Percentiles rank a stretch among this genome's conserved stretches.
Conservation (phyloP, 768 basidiomycete species). For the Terana coerulea region DNA sequence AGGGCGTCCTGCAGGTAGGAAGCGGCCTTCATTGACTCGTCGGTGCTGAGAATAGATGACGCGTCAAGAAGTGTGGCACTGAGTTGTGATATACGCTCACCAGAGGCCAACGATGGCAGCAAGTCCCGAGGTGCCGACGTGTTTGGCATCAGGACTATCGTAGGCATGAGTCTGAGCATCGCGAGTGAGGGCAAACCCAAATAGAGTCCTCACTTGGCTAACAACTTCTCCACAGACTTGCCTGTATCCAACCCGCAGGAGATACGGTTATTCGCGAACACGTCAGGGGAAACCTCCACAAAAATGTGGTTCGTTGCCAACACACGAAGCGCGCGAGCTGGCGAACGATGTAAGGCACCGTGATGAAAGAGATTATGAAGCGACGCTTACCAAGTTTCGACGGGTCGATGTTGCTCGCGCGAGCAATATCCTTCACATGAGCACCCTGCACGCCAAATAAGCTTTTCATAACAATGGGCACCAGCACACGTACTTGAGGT, state of each 20-base stretch:
- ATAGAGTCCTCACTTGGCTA: neutral
- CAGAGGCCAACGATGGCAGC: constrained; percentile 6
- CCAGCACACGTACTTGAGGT: neutral
- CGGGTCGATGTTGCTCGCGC: constrained; percentile 18
- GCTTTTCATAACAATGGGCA: neutral
- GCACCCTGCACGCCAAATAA: constrained; percentile 15
- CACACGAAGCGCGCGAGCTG: constrained; percentile 27
- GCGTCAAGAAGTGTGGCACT: neutral
- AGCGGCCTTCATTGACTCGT: constrained; percentile 12
- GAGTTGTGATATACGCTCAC: constrained; percentile 11
- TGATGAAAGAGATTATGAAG: neutral
- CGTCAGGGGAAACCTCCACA: constrained; percentile 27
- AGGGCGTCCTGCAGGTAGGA: constrained; percentile 18
- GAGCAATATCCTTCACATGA: constrained; percentile 29
- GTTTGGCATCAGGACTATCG: constrained; percentile 10
- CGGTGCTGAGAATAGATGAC: constrained; percentile 16
- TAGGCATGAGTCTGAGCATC: neutral
- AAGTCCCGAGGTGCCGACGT: neutral
- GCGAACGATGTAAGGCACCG: too few relatives aligned
- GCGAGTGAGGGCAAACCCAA: neutral
- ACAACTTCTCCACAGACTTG: constrained; percentile 9
- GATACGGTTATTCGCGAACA: constrained; percentile 26
- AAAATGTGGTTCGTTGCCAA: constrained; percentile 29
- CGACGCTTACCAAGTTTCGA: constrained; percentile 23
- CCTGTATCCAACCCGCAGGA: constrained; percentile 20